These are phyloP conservation scores for Candida caryicola DNA, from an alignment of 805 yeast genomes.

Conservation along the genomic window DNA sequence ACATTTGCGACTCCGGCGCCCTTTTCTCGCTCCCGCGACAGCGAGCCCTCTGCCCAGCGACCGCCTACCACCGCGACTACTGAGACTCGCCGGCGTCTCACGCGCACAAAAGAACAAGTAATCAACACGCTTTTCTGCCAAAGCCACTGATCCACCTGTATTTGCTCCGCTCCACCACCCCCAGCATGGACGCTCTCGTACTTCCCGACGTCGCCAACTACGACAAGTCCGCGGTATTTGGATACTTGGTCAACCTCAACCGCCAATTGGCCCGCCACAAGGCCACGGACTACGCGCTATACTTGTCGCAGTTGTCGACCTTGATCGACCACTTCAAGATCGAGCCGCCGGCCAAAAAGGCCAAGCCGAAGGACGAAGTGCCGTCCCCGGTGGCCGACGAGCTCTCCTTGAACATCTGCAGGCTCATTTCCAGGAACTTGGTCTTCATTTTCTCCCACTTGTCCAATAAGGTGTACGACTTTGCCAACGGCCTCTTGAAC, in stretches of 20 bases:
- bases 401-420: constrained; percentile 9
- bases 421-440: constrained; percentile 29
- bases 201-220: constrained; percentile 7
- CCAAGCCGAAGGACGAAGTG: constrained; percentile 1
- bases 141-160: too few relatives aligned
- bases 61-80: too few relatives aligned
- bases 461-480: constrained; percentile 36
- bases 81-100: too few relatives aligned
- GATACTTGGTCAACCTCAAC: constrained; percentile 21
- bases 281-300: constrained; percentile 6
- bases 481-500: constrained; percentile 34
- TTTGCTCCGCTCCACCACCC: background rate
- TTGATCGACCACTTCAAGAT: constrained; percentile 24
- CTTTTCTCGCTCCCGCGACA: too few relatives aligned
- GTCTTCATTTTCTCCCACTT: constrained; percentile 25
- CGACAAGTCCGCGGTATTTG: constrained; percentile 17
- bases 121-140: background rate
- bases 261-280: constrained; percentile 11
- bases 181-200: constrained; percentile 5
- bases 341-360: constrained; percentile 8
- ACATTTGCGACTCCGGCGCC: too few relatives aligned
- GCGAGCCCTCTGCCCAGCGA: too few relatives aligned
- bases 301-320: constrained; percentile 23
- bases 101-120: background rate
- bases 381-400: background rate